Conservation (phyloP, 345 rosid genomes). For the Eucalyptus microcorys region DNA sequence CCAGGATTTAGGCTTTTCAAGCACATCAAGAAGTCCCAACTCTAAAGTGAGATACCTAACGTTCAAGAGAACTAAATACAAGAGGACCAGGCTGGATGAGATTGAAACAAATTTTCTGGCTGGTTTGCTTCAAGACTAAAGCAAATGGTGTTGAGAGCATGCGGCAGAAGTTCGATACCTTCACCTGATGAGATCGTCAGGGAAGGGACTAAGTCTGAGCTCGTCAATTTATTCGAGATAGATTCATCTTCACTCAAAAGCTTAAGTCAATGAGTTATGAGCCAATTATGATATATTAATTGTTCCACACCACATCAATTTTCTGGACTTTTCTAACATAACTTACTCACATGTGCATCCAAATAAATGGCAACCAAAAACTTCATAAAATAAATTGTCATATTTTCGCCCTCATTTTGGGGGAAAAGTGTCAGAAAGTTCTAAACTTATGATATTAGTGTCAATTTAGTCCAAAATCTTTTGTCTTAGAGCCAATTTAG, state of each 20-base stretch:
- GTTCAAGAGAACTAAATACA: neutral
- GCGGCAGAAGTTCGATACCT: rapidly evolving
- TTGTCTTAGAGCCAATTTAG: neutral
- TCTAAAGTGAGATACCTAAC: neutral
- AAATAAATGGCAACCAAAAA: neutral
- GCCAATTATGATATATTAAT: too few relatives aligned
- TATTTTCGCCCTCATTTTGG: neutral
- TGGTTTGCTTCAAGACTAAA: neutral
- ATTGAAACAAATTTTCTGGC: neutral
- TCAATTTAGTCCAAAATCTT: neutral
- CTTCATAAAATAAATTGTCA: neutral
- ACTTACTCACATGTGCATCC: too few relatives aligned
- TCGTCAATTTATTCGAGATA: rapidly evolving
- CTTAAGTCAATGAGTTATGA: too few relatives aligned
- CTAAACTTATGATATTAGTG: too few relatives aligned
- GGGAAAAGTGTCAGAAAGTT: neutral
- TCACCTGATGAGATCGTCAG: rapidly evolving
- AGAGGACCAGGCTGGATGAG: neutral
- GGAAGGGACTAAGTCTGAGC: rapidly evolving
- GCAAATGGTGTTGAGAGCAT: neutral
- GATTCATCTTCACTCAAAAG: too few relatives aligned
- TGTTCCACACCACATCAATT: too few relatives aligned
- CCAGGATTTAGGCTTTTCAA: neutral
- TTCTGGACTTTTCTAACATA: too few relatives aligned
- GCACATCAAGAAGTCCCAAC: neutral